Conservation (phyloP, 352 stramenopile species). For the Pythium graminicola region DNA sequence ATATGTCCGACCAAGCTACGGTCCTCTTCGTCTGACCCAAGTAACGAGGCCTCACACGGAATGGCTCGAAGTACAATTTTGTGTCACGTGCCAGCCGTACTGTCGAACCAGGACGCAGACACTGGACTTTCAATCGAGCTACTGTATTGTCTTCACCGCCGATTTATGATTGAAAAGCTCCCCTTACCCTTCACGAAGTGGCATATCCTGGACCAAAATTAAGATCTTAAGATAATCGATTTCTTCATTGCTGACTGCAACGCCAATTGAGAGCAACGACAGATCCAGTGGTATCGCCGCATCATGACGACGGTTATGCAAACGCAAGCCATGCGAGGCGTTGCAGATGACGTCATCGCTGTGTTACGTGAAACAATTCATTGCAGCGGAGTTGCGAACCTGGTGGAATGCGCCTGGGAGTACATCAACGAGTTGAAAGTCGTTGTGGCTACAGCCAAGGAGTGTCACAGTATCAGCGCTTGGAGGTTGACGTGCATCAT, state of each 20-base stretch:
- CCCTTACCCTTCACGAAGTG: background rate
- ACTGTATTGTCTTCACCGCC: background rate
- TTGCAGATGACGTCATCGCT: background rate
- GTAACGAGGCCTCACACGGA: background rate
- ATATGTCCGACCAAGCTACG: background rate
- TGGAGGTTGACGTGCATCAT: background rate
- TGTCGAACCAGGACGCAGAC: background rate
- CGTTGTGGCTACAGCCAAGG: background rate
- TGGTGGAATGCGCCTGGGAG: too few relatives aligned
- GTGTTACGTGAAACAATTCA: background rate
- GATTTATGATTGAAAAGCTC: background rate
- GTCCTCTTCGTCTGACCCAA: slow-evolving; percentile 2
- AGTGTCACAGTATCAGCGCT: too few relatives aligned
- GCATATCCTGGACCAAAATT: background rate
- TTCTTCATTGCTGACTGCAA: background rate
- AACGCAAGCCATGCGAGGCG: slow-evolving; percentile 2
- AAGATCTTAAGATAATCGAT: background rate
- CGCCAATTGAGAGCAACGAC: background rate
- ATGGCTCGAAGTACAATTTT: background rate
- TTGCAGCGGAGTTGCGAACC: background rate
- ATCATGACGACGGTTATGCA: background rate
- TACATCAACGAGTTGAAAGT: slow-evolving; percentile 1
- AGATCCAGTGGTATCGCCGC: background rate
- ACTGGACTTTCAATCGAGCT: background rate
- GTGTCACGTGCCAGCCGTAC: background rate